Evolutionary conservation across 768 basidiomycete genomes (phyloP), one percentile per base, ranked within the genome.

Genomic region (Scleroderma citrinum): DNA sequence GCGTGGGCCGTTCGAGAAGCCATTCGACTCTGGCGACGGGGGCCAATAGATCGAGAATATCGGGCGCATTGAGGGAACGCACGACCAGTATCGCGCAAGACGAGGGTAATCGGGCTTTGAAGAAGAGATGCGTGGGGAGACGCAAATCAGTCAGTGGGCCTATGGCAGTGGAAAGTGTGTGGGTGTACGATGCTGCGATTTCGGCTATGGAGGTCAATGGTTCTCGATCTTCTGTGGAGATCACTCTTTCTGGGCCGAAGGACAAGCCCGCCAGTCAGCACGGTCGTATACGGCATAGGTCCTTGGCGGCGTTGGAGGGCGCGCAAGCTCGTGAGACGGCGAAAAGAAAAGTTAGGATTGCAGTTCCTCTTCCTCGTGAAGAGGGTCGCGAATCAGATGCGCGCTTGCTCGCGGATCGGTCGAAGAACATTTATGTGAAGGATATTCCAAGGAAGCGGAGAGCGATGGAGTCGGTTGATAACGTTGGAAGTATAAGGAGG

Each of bases 121-220:
- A 82, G 69, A 80, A 78, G 56, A 70, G 80, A 32, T 81, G 79
- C 42, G 68, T 80, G 10, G 75, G 77, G 7, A 63, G 78, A 47
- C 69, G 77, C 46, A 76, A 72, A 58, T 78, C 76, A 10, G 46
- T 71, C 49, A 66, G 57, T 26, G 72, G 68, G 11, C 61, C 63
- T 3, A 34, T 67, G 47, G 62, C 62, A 59, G 50, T 54, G 34
- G 56, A 58, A 6, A 29, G 34, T 26, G 56, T 53, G 8, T 81
- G 80, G 79, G 67, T 77, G 4, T 81, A 80, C 56, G 70, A 75
- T 40, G 72, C 77, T n/a, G 70, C 71, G 3, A 62, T 75, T 34
- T 74, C 80, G 23, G 72, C 71, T 10, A 56, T 65, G 7, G 78
- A 78, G 49, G 53, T 59, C 23, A 30, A 51, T 2, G 56, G 59